phyloP scores from a whole-genome alignment of 2,329 filamentous ascomycete species.

The Talaromyces sp. region DNA sequence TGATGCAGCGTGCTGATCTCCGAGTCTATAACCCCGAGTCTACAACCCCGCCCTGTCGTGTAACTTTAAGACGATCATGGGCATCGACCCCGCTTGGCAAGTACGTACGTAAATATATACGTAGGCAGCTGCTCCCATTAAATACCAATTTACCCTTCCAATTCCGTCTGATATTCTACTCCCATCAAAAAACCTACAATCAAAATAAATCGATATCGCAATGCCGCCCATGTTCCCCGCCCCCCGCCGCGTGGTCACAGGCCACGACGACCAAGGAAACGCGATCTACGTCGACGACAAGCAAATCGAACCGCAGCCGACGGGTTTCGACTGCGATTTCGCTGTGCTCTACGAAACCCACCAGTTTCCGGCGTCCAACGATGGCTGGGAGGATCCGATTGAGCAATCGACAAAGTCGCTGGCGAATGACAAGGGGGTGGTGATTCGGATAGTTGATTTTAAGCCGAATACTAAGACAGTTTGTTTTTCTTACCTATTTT shows the following conservation, averaged over 20 bases:
- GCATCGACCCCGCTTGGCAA: not conserved
- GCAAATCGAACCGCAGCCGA: conserved; percentile 18
- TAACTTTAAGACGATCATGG: not conserved
- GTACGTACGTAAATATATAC: not conserved
- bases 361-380: not conserved
- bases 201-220: not conserved
- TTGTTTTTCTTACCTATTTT: conserved; percentile 12
- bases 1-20: not conserved
- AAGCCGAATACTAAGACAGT: conserved; percentile 21
- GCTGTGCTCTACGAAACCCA: conserved; percentile 8
- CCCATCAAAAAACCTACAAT: not conserved
- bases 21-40: not conserved
- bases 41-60: not conserved
- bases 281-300: conserved; percentile 23
- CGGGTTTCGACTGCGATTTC: conserved; percentile 5
- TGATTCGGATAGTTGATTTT: conserved; percentile 15
- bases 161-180: not conserved
- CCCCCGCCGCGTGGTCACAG: conserved; percentile 20
- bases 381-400: conserved; percentile 4
- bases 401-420: not conserved
- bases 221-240: conserved; percentile 4
- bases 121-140: not conserved
- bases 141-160: not conserved
- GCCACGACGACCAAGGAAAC: conserved; percentile 21
- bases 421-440: conserved; percentile 2